Base-by-base conservation (phyloP, 345 rosid species). In the Reutealis trisperma region DNA sequence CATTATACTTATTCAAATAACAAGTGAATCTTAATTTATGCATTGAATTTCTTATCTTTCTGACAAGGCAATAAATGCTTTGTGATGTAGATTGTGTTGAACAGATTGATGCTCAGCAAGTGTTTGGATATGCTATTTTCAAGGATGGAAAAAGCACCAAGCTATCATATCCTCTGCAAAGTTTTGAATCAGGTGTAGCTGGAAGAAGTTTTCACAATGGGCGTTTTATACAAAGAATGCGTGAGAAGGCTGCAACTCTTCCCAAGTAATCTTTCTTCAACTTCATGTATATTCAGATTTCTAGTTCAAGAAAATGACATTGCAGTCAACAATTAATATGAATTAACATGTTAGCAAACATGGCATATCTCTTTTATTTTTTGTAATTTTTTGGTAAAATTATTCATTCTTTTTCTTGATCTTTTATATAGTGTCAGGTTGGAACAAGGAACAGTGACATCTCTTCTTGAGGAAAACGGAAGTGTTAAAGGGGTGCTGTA, bases 381-480 rank as follows among this genome's bases (percentile, higher is more conserved):
- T 32, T 32, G 37, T 32, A 32, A 32, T n/a, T 32, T 32, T 34
- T 34, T 34, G 41, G 41, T 34, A 34, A 34, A 34, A 34, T 34
- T 34, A 34, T 88, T 59, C 88, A 85, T 25, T 2, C 15, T 67
- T 54, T 44, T 34, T n/a, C n/a, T 24, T 19, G 27, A 8, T 24
- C 37, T 61, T 45, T 42, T 41, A 30, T 57, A 21, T 74, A 91
- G 97, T 83, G 91, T 93, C 32, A 78, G 61, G 64, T 71, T 93
- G 78, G 94, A 88, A 73, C 96, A 93, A 88, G 97, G 97, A 77
- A 82, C 91, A 3, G 94, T 89, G 65, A 82, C 87, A 70, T 89
- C 94, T 69, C 89, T 91, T 69, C 78, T 87, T 19, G 90, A 93
- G 77, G 93, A 87, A 72, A 85, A 89, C 4, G 91, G 97, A 44